Conservation (phyloP, 2,329 filamentous ascomycete species). For the Biscogniauxia mediterranea region DNA sequence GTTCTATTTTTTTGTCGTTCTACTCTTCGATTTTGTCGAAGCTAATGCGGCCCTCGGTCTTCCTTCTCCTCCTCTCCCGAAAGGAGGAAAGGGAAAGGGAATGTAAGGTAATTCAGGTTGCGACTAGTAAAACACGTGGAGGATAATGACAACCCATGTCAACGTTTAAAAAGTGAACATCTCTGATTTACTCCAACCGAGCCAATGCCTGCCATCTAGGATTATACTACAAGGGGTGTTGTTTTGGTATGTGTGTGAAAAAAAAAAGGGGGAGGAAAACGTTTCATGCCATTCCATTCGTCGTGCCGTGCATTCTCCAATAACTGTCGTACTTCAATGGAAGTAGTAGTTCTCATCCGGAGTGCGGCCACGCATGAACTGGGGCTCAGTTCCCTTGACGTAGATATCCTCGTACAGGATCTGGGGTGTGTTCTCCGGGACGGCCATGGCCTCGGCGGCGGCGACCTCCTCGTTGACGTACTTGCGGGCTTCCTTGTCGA, state of each 20-base stretch:
- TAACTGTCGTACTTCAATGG: slow-evolving; percentile 41
- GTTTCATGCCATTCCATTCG: slow-evolving; percentile 6
- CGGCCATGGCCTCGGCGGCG: slow-evolving; percentile 81
- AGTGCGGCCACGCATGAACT: slow-evolving; percentile 80
- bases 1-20: no score
- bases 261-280: slow-evolving; percentile 1
- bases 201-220: slow-evolving; percentile 13
- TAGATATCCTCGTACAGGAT: slow-evolving; percentile 98
- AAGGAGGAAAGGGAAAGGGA: not conserved
- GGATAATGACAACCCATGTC: not conserved
- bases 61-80: slow-evolving; percentile 5
- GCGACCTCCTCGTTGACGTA: slow-evolving; percentile 89
- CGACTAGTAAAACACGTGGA: slow-evolving; percentile 12
- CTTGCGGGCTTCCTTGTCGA: slow-evolving; percentile 90
- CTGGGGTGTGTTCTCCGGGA: slow-evolving; percentile 73
- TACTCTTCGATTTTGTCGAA: no score
- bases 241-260: no score
- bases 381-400: slow-evolving; percentile 80
- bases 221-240: slow-evolving; percentile 20
- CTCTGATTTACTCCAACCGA: slow-evolving; percentile 19
- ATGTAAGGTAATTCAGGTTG: slow-evolving; percentile 7
- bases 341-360: slow-evolving; percentile 96
- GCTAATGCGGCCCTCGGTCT: no score
- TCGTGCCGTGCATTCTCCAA: slow-evolving; percentile 7
- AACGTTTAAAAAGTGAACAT: not conserved